Conservation (phyloP, 345 rosid genomes). For the Pistacia vera region DNA sequence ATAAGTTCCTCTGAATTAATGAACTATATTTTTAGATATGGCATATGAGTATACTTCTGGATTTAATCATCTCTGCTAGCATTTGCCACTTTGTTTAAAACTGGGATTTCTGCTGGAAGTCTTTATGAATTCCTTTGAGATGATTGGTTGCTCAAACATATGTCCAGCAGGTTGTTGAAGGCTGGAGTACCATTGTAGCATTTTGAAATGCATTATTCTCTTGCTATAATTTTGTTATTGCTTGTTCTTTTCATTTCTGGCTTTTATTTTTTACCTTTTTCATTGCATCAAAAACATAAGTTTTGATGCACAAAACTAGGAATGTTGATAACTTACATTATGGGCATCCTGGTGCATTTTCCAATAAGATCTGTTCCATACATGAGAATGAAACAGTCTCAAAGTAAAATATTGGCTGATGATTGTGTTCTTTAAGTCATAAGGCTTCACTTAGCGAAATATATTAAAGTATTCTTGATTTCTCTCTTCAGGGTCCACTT, state of each 20-base stretch:
- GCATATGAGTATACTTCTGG: not conserved
- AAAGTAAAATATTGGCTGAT: not conserved
- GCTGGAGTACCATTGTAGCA: constrained; percentile 2
- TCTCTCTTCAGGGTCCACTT: constrained; percentile 81
- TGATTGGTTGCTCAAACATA: not conserved
- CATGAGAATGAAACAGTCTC: not conserved
- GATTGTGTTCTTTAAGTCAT: constrained; percentile 1
- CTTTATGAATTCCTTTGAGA: not conserved
- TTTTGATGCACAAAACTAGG: not conserved
- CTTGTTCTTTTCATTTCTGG: not conserved
- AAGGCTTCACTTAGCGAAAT: not conserved
- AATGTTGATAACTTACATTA: not conserved
- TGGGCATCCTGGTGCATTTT: not conserved
- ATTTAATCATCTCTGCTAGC: not conserved
- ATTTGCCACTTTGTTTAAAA: not conserved
- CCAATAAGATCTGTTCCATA: not conserved
- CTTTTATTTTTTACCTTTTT: not conserved
- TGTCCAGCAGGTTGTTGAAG: not conserved
- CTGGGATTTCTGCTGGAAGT: not conserved
- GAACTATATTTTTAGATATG: not conserved
- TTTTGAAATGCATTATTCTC: not conserved
- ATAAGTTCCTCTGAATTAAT: not conserved
- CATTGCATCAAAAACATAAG: not conserved
- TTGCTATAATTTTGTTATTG: not conserved
- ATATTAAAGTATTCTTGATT: not conserved